Base-by-base conservation (phyloP, 192 early-diverging fungal species). In the Coemansia sp. region DNA sequence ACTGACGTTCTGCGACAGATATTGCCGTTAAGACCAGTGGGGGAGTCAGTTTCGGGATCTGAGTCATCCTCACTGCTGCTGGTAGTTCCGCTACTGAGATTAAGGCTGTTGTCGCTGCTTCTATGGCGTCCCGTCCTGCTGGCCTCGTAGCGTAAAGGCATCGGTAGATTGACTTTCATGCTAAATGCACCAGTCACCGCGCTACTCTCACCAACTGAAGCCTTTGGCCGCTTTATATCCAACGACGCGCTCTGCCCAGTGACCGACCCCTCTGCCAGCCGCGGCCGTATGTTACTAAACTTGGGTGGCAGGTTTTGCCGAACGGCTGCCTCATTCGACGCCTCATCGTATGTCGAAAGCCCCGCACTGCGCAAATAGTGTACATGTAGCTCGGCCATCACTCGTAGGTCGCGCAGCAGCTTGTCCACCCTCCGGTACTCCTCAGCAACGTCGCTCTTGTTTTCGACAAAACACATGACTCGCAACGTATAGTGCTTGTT, bases 391-490 rank as follows among this genome's bases (percentile, higher is more conserved):
- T 89, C 88, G 0, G 89, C 89, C 15, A 80, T 74, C 15, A 92
- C 90, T 3, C 91, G 81, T 67, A 92, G 66, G 47, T 88, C 89
- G 27, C 85, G 77, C 34, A 92, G 63, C 20, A 92, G 78, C 27
- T 77, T 81, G 20, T 62, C 69, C 34, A 91, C 83, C 33, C 90
- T 71, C 33, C 81, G 66, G 52, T 74, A 72, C 75, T 92, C 91
- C 27, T 90, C 87, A 3, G 80, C 87, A 0, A 89, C 86, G 55
- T 91, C 91, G 15, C 79, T 74, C 27, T 68, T 79, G 65, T 89
- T 79, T 71, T 91, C 91, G 18, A 92, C 91, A 88, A 92, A 92
- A 44, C 86, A 84, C 82, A 90, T 87, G 9, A 89, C 87, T 3
- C 90, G 89, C 60, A 91, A 74, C 5, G 40, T 49, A 65, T 84